Base-by-base conservation (phyloP, 345 rosid species). In the Sisymbrium altissimum region DNA sequence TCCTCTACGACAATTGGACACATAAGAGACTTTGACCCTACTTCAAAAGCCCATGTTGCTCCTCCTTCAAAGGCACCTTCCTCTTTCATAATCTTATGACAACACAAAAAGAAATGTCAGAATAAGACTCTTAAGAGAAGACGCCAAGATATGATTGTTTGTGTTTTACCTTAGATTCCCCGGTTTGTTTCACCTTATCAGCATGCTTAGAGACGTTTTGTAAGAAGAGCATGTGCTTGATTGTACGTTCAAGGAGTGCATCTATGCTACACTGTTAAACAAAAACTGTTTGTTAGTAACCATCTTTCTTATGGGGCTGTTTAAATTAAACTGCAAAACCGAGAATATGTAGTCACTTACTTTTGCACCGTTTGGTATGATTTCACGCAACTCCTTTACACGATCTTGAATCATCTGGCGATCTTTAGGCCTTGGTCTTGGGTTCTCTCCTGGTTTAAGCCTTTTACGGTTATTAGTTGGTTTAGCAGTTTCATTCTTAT, bases 371-470 rank as follows among this genome's bases (percentile, higher is more conserved):
- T 88, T 92, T 12, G 99, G 99, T 60, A 95, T 94, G 67, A 95
- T 90, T 84, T 95, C 99, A 18, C 98, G 88, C 86, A 95, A 68
- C 84, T 95, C 99, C 81, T 95, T 95, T 39, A 95, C 96, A 44
- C 98, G 94, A 79, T 95, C 99, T 83, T 95, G 99, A 61, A 95
- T 95, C 98, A 95, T 89, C 68, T 95, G 99, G 5, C 99, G 94
- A 83, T 95, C 99, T 83, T 92, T 95, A 17, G 99, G 99, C 85
- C 98, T 88, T 38, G 98, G 97, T 75, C 96, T 82, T 32, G 97
- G 92, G 45, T 86, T 95, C 84, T 92, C 98, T 67, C 99, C 99
- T 23, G 91, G 90, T 81, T 89, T 95, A 73, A 86, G 84, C 68
- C 98, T 85, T 77, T 92, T 95, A 41, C 96, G 93, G 74, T 82